Percentiles rank a stretch among this genome's conserved stretches.
Conservation (phyloP, 768 basidiomycete species). For the Trametes maxima region DNA sequence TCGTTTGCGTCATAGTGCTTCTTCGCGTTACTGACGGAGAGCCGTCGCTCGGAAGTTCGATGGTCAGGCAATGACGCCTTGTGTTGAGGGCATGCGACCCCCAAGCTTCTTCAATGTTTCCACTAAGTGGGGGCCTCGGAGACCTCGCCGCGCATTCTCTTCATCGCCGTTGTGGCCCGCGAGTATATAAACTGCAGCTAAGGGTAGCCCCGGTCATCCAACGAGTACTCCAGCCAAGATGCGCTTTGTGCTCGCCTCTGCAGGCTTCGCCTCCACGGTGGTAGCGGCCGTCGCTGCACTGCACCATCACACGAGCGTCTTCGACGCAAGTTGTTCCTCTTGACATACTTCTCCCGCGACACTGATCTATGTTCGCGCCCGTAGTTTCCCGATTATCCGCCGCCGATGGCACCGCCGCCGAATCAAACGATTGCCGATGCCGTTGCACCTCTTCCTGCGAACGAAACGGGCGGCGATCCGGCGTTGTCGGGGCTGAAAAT, state of each 20-base stretch:
- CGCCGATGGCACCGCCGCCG: conserved; percentile 11
- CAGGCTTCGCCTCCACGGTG: not conserved
- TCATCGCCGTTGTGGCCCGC: not conserved
- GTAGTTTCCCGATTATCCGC: conserved; percentile 23
- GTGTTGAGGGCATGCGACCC: too few species aligned
- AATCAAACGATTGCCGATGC: conserved; percentile 11
- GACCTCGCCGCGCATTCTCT: too few species aligned
- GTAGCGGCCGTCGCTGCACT: conserved; percentile 1
- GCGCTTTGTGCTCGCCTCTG: not conserved
- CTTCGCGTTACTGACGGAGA: not conserved
- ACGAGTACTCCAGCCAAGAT: not conserved
- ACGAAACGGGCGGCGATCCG: not conserved
- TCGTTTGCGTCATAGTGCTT: not conserved
- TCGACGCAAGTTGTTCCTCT: conserved; percentile 7
- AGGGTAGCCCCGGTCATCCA: not conserved
- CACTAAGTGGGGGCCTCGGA: too few species aligned
- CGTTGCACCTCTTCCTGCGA: conserved; percentile 1
- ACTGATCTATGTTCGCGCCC: not conserved
- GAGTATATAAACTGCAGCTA: not conserved
- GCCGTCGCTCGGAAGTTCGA: not conserved
- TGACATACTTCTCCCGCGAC: not conserved
- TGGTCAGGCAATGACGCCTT: too few species aligned
- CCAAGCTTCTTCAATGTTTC: too few species aligned
- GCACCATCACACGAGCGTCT: conserved; percentile 6
- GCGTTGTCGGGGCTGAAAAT: not conserved